Percentiles rank a stretch among this genome's conserved stretches.
Evolutionary conservation across 495 filamentous ascomycete species (phyloP).

Genomic region (Talaromyces stipitatus): DNA sequence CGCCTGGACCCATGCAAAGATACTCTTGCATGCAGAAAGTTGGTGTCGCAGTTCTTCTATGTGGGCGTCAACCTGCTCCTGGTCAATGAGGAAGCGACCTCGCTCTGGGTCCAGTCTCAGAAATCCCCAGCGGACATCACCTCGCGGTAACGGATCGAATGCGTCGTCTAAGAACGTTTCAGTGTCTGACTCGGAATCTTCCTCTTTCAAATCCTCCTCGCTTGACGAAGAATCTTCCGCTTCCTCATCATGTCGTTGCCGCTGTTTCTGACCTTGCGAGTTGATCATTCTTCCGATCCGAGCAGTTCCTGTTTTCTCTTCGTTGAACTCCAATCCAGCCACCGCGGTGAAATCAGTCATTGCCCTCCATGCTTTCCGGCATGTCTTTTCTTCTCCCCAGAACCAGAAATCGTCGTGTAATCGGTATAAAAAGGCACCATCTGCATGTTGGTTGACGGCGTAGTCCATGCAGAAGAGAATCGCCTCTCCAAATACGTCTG

Average conservation of each 20-base stretch:
- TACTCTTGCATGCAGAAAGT: slow-evolving; percentile 45
- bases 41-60: slow-evolving; percentile 53
- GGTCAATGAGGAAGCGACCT: slow-evolving; percentile 56
- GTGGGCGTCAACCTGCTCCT: slow-evolving; percentile 52
- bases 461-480: slow-evolving; percentile 61
- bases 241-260: neutral
- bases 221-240: neutral
- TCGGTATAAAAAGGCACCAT: slow-evolving; percentile 48
- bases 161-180: neutral
- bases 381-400: slow-evolving; percentile 48
- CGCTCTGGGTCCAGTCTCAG: slow-evolving; percentile 46
- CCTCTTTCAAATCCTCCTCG: neutral
- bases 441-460: slow-evolving; percentile 51
- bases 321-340: slow-evolving; percentile 52
- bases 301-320: slow-evolving; percentile 52
- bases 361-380: slow-evolving; percentile 50
- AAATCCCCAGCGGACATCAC: slow-evolving; percentile 61
- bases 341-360: slow-evolving; percentile 46
- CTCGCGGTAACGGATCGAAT: slow-evolving; percentile 34
- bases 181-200: slow-evolving; percentile 1
- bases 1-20: slow-evolving; percentile 57
- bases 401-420: slow-evolving; percentile 67
- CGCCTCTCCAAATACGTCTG: slow-evolving; percentile 51
- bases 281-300: slow-evolving; percentile 18
- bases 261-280: neutral